Conservation (phyloP, 2,329 filamentous ascomycete species). For the Didymosphaeria variabile region DNA sequence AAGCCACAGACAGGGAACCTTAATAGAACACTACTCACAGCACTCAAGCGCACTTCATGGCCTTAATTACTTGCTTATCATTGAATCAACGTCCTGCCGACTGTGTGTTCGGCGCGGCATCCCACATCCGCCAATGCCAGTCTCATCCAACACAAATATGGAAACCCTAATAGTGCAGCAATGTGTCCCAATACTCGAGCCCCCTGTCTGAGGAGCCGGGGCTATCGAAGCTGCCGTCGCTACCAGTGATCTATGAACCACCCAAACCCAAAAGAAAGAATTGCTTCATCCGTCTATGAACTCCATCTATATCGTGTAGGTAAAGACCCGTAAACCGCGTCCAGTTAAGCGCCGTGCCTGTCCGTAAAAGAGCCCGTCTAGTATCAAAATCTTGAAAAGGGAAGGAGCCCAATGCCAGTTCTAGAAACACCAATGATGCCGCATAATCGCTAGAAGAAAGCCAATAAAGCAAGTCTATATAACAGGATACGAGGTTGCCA, state of each 20-base stretch:
- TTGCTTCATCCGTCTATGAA: conserved; percentile 14
- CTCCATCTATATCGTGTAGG: conserved; percentile 16
- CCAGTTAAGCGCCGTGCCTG: neutral
- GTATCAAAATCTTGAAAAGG: neutral
- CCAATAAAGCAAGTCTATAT: neutral
- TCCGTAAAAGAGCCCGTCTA: neutral
- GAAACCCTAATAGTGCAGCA: neutral
- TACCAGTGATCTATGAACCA: conserved; percentile 9
- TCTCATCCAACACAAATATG: neutral
- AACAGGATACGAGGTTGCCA: neutral
- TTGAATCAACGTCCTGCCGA: neutral
- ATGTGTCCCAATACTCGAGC: neutral
- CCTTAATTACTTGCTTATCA: neutral
- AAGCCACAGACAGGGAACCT: too few species aligned
- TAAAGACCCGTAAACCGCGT: conserved; percentile 5
- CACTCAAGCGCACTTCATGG: too few species aligned
- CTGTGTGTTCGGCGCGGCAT: neutral
- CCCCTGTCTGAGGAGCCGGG: conserved; percentile 1
- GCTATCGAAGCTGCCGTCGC: conserved; percentile 24
- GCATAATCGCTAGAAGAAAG: conserved; percentile 2
- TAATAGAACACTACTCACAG: too few species aligned
- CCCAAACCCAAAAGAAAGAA: conserved; percentile 12
- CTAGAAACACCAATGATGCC: conserved; percentile 26
- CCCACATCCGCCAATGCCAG: neutral
- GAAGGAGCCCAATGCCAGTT: neutral